These are phyloP conservation scores for Pulveroboletus ravenelii DNA, from an alignment of 768 basidiomycete species.

Conservation along the genomic window DNA sequence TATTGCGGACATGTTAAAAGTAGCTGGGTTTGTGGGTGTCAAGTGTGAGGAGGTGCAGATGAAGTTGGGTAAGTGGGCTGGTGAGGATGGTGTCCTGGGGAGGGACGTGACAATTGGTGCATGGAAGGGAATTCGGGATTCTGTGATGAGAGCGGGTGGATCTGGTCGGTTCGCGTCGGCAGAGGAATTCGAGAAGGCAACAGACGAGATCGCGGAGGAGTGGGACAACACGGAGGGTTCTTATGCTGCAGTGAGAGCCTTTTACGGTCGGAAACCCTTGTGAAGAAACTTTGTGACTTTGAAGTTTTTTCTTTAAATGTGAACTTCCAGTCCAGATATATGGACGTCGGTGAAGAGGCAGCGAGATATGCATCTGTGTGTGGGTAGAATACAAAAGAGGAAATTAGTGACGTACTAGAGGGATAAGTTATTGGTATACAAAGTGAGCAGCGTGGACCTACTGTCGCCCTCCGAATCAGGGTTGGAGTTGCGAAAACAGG, in stretches of 20 bases:
- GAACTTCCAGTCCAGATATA: background rate
- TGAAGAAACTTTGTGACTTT: background rate
- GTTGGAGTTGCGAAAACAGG: no score
- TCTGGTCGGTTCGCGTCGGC: conserved; percentile 11
- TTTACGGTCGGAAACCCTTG: conserved; percentile 15
- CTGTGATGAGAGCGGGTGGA: conserved; percentile 17
- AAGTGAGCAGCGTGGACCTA: no score
- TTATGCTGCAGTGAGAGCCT: background rate
- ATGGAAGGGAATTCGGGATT: conserved; percentile 22
- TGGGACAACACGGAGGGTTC: no score
- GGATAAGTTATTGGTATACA: no score
- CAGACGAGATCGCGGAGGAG: no score
- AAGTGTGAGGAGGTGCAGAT: conserved; percentile 14
- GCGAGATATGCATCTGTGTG: no score
- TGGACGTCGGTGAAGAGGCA: no score
- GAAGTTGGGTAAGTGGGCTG: conserved; percentile 24
- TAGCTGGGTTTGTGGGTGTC: conserved; percentile 16
- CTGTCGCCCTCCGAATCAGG: no score
- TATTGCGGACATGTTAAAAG: conserved; percentile 15
- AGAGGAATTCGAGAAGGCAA: conserved; percentile 15
- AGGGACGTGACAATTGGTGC: conserved; percentile 14
- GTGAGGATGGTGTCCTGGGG: conserved; percentile 17
- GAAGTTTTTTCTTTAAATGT: no score
- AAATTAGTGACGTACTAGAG: no score
- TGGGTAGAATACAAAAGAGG: no score